Base-by-base conservation (phyloP, 202 grass and related monocot genomes). In the Setaria viridis region DNA sequence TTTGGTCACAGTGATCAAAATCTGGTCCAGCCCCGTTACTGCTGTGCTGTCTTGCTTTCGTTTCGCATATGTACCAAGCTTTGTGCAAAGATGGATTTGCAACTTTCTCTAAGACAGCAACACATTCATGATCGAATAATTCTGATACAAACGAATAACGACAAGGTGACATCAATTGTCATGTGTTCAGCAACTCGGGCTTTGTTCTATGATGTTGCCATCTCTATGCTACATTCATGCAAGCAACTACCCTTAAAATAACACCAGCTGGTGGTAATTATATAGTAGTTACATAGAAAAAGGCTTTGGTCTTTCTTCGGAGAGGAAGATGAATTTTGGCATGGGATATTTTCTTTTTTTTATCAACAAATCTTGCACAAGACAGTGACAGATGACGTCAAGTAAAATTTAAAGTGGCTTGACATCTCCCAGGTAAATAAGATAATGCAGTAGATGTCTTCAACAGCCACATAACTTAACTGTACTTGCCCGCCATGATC, bases 121-220 rank as follows among this genome's bases (percentile, higher is more conserved):
- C 41, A 5, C n/a, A 74, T 17, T 25, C 42, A 48, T 62, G 5
- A 10, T 39, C 39, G 33, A 72, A 46, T 43, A 43, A 43, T 69
- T 49, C n/a, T 62, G 54, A 76, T 45, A 29, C 65, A 74, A 85
- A 53, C 29, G 63, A 34, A 4, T 60, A 35, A 64, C n/a, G 21
- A 78, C 55, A 78, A 35, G 32, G 74, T 25, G 45, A 77, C 25
- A 49, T 35, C 67, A 70, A 64, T 46, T 2, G 56, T 88, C n/a
- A 4, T 11, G 12, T 37, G 35, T 37, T 37, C 35, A 37, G 35
- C 35, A 37, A 37, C 8, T 63, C 55, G 15, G 57, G 0, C 45
- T 71, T 71, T 71, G 32, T 37, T 37, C 35, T 46, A 29, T 4
- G 15, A 81, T 35, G 66, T 20, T 56, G 32, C 20, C 33, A 58